A percentile compares a stretch with the other conserved stretches of the same genome.
Conservation (phyloP, 176 grass and related monocot species). For the Aegilops umbellulata region DNA sequence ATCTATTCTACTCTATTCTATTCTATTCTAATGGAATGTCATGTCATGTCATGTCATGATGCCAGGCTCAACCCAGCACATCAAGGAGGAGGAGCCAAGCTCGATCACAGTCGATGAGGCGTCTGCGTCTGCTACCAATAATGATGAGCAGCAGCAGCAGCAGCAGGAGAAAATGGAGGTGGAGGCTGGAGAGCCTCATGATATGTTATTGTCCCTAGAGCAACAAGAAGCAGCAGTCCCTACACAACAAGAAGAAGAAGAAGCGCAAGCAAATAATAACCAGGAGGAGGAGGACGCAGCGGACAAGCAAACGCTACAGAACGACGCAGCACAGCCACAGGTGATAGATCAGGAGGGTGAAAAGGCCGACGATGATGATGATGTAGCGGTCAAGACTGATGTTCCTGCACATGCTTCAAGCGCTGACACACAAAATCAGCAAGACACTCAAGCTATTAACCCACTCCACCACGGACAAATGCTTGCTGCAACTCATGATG, state of each 20-base stretch:
- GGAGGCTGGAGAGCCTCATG: not conserved
- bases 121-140: too few relatives aligned
- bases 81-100: not conserved
- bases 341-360: not conserved
- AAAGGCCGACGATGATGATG: not conserved
- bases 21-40: too few relatives aligned
- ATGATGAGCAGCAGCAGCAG: not conserved
- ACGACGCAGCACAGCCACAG: not conserved
- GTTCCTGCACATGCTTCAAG: constrained; percentile 10
- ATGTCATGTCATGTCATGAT: not conserved
- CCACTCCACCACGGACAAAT: not conserved
- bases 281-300: too few relatives aligned
- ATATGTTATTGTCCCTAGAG: not conserved
- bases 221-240: not conserved
- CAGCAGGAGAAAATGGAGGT: not conserved
- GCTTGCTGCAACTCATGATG: not conserved
- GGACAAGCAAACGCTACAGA: not conserved
- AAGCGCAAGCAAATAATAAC: too few relatives aligned
- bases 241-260: not conserved
- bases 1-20: too few relatives aligned
- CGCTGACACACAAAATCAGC: not conserved
- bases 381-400: not conserved
- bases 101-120: too few relatives aligned
- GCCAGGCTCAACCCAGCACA: not conserved
- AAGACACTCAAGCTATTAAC: not conserved